Percentiles rank a stretch among this genome's conserved stretches.
Conservation (phyloP, 306 rosid genomes). For the Vicia villosa region DNA sequence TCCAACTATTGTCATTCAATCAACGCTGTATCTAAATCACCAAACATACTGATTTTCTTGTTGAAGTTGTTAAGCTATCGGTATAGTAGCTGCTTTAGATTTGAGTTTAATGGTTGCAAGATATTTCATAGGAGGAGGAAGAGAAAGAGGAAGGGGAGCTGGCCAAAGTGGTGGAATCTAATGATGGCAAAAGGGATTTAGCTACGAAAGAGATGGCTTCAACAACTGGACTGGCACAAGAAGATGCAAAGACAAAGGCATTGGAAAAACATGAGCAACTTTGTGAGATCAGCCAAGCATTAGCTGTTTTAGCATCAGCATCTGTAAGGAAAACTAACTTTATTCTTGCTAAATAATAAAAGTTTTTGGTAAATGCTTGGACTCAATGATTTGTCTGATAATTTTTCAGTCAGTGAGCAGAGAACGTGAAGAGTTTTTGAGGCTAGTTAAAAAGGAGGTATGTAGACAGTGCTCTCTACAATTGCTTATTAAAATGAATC, state of each 20-base stretch:
- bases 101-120: slow-evolving; percentile 25
- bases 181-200: slow-evolving; percentile 54
- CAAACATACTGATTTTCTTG: slow-evolving; percentile 17
- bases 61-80: slow-evolving; percentile 13
- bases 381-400: slow-evolving; percentile 8
- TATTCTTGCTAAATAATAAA: background rate
- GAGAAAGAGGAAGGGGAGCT: slow-evolving; percentile 72
- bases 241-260: slow-evolving; percentile 41
- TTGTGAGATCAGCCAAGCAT: slow-evolving; percentile 73
- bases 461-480: too few species aligned
- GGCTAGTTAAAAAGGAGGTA: slow-evolving; percentile 87
- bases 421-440: slow-evolving; percentile 82
- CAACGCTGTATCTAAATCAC: slow-evolving; percentile 24
- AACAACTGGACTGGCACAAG: slow-evolving; percentile 45
- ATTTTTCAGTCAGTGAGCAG: slow-evolving; percentile 71
- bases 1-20: background rate
- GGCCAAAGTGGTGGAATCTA: slow-evolving; percentile 53
- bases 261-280: slow-evolving; percentile 72
- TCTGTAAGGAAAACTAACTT: slow-evolving; percentile 58
- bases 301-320: slow-evolving; percentile 89
- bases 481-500: too few species aligned
- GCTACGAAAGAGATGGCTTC: slow-evolving; percentile 64
- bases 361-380: background rate
- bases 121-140: slow-evolving; percentile 68
- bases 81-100: slow-evolving; percentile 24